Evolutionary conservation across 163 green algal genomes (phyloP).

Genomic region (Coccomyxa subellipsoidea): DNA sequence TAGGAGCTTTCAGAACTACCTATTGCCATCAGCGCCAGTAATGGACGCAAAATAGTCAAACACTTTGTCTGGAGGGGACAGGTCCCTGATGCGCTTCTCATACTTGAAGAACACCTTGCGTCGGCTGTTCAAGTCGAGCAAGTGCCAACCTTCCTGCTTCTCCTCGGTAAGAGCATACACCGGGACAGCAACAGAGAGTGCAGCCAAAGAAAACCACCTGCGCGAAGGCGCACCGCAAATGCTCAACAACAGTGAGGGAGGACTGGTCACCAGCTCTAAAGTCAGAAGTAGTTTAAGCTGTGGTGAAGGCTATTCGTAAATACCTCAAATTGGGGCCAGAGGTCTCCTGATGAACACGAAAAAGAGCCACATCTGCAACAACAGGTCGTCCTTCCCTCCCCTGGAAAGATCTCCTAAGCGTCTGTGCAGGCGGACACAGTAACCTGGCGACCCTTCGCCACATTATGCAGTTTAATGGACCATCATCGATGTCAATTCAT

Average conservation of each 20-base stretch:
- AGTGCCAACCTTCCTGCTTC: background rate
- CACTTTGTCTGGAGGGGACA: conserved; percentile 40
- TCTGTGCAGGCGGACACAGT: background rate
- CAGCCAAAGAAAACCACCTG: background rate
- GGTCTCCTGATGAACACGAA: background rate
- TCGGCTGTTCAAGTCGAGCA: background rate
- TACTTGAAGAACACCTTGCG: conserved; percentile 15
- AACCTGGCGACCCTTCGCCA: background rate
- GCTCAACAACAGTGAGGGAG: too few species aligned
- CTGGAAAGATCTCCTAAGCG: background rate
- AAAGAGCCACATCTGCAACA: background rate
- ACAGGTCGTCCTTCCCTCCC: background rate
- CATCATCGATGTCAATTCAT: too few species aligned
- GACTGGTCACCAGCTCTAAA: too few species aligned
- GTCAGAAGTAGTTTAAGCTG: too few species aligned
- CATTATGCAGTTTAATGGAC: background rate
- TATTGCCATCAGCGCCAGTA: background rate
- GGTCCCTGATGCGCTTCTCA: conserved; percentile 46
- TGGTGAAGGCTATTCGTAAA: too few species aligned
- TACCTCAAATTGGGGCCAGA: too few species aligned
- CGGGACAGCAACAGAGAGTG: background rate
- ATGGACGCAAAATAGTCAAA: conserved; percentile 53
- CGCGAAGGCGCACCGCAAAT: background rate
- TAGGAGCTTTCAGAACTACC: too few species aligned
- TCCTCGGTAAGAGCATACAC: background rate